A percentile compares a stretch with the other conserved stretches of the same genome.
Evolutionary conservation across 768 basidiomycete genomes (phyloP).

Genomic region (Agrocybe chaxingu): DNA sequence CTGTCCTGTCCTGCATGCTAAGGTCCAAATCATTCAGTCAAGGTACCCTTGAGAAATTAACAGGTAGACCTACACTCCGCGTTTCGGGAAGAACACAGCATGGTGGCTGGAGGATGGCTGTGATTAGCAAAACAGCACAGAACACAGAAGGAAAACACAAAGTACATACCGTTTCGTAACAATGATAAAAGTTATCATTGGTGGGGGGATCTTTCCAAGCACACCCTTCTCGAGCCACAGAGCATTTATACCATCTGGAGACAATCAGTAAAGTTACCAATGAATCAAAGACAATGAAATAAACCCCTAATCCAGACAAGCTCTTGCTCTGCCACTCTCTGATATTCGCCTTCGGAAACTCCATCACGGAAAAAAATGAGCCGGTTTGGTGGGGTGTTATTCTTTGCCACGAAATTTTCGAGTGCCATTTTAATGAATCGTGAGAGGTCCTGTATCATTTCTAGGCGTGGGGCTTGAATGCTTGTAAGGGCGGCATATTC

Average conservation of each 20-base stretch:
- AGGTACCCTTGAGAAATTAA: too few relatives aligned
- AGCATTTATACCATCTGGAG: conserved; percentile 12
- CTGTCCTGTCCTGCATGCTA: conserved; percentile 21
- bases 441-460: conserved; percentile 42
- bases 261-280: neutral
- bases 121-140: neutral
- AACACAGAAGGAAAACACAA: conserved; percentile 40
- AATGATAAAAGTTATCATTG: conserved; percentile 50
- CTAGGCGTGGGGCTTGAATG: conserved; percentile 45
- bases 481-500: conserved; percentile 40
- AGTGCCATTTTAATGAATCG: conserved; percentile 16
- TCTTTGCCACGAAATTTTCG: conserved; percentile 10
- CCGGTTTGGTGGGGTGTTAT: conserved; percentile 13
- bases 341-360: conserved; percentile 41
- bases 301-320: conserved; percentile 43
- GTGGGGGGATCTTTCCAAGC: conserved; percentile 19
- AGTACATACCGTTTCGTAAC: conserved; percentile 62
- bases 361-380: conserved; percentile 50
- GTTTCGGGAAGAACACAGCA: conserved; percentile 24
- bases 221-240: conserved; percentile 6
- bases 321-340: conserved; percentile 36
- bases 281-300: neutral
- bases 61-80: too few relatives aligned
- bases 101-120: conserved; percentile 16
- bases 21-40: conserved; percentile 45